Base-by-base conservation (phyloP, 1,284 basidiomycete species). In the Meira miltonrushii region DNA sequence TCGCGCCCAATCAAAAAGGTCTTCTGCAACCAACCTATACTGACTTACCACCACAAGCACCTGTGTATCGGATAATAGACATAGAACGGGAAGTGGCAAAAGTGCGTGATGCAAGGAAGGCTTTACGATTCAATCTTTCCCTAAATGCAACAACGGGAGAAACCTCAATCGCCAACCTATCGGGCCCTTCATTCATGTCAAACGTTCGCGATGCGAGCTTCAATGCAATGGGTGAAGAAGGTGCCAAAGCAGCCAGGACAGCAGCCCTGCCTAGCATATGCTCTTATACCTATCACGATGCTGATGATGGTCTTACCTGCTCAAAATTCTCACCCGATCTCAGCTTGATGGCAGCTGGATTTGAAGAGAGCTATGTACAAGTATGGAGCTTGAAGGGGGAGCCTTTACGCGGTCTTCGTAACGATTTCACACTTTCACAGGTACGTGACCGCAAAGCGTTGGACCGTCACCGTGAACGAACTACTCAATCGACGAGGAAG, bases 361-460 rank as follows among this genome's bases (percentile, higher is more conserved):
- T 96, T 73, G 85, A 91, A 39, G 94, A 99, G 79, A 96, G 93
- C 72, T 94, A 92, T 70, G 88, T 98, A 61, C 85, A 93, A 57
- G 69, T 99, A 59, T 99, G 95, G 94, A 95, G 86, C 75, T 80
- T 97, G 58, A 96, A 93, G 73, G 91, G 91, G 19, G 91, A 97
- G 77, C 89, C 88, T 71, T 80, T 99, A 53, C 86, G 84, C 69
- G 88, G 86, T 9, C 81, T 87, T 70, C 83, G 87, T 64, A 88
- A 87, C 69, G 87, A 92, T 52, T 88, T 90, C 61, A 83, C 85
- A 19, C 76, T 85, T 5, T 85, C 82, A 53, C 82, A 84, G 15
- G 83, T 89, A 64, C 84, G 84, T 76, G 89, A 90, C 74, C 11
- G 49, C 13, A 15, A 55, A 37, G 57, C 71, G 33, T 58, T 77